Evolutionary conservation across 495 filamentous ascomycete species (phyloP).

Genomic region (Articulospora tetracladia): DNA sequence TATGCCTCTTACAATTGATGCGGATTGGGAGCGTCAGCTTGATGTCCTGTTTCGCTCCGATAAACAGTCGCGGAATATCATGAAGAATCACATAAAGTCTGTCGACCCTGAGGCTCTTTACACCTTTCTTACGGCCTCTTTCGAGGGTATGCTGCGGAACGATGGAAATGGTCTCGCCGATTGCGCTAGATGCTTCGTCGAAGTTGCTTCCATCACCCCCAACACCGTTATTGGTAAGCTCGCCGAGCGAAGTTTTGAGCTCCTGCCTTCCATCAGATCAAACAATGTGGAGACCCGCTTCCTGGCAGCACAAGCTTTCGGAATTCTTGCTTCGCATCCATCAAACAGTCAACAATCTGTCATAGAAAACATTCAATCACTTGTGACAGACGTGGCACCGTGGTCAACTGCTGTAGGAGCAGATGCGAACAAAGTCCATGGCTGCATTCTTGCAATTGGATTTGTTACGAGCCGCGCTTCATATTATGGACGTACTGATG

Average conservation of each 20-base stretch:
- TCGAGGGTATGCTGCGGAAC: constrained; percentile 54
- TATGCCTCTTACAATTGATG: constrained; percentile 55
- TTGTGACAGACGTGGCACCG: constrained; percentile 35
- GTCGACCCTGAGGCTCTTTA: constrained; percentile 25
- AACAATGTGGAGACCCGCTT: constrained; percentile 63
- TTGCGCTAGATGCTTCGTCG: constrained; percentile 58
- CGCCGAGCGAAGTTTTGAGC: constrained; percentile 39
- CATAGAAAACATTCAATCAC: constrained; percentile 33
- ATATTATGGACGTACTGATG: constrained; percentile 33
- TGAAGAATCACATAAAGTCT: constrained; percentile 42
- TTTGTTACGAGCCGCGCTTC: constrained; percentile 53
- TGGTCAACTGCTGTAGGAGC: constrained; percentile 61
- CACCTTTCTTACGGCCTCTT: constrained; percentile 39
- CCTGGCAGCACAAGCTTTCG: constrained; percentile 66
- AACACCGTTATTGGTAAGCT: constrained; percentile 46
- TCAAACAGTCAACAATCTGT: constrained; percentile 27
- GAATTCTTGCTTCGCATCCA: constrained; percentile 70
- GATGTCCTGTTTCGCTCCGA: constrained; percentile 66
- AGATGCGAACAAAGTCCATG: constrained; percentile 56
- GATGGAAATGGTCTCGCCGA: constrained; percentile 44
- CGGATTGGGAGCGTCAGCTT: constrained; percentile 81
- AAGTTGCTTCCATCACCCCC: constrained; percentile 62
- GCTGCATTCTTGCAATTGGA: constrained; percentile 35
- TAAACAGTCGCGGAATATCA: constrained; percentile 49
- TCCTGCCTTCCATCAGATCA: constrained; percentile 58